phyloP scores from a whole-genome alignment of 2,329 filamentous ascomycete species.

The Davidsoniella eucalypti region DNA sequence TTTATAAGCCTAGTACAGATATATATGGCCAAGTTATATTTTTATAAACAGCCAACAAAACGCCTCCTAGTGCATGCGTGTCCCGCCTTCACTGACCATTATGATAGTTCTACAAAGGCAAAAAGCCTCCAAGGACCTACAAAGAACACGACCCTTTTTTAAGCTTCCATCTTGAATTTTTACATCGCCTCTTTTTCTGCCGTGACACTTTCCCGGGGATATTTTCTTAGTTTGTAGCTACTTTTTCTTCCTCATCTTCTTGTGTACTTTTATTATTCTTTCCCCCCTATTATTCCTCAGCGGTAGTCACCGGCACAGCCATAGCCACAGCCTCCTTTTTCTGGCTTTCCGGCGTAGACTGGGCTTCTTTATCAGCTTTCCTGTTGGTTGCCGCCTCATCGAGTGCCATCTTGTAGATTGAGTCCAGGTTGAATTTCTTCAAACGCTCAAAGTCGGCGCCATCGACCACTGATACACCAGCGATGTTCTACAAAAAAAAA shows the following conservation, averaged over 20 bases:
- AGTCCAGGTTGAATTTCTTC: constrained; percentile 63
- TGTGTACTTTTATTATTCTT: background rate
- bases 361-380: background rate
- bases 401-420: constrained; percentile 40
- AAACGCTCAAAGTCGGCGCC: constrained; percentile 51
- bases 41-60: no score
- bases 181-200: no score
- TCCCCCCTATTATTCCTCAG: background rate
- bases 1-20: no score
- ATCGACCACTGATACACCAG: constrained; percentile 65
- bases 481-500: constrained; percentile 39
- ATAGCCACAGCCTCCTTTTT: background rate
- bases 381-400: background rate
- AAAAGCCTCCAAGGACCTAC: no score
- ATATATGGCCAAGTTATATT: no score
- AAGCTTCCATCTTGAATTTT: no score
- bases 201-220: no score
- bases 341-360: background rate
- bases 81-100: no score
- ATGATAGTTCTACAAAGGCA: no score
- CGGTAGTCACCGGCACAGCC: background rate
- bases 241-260: background rate
- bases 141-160: no score
- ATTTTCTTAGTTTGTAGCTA: no score
- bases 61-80: no score